Evolutionary conservation across 805 yeast genomes (phyloP).

Genomic region (Candida sithepensis): DNA sequence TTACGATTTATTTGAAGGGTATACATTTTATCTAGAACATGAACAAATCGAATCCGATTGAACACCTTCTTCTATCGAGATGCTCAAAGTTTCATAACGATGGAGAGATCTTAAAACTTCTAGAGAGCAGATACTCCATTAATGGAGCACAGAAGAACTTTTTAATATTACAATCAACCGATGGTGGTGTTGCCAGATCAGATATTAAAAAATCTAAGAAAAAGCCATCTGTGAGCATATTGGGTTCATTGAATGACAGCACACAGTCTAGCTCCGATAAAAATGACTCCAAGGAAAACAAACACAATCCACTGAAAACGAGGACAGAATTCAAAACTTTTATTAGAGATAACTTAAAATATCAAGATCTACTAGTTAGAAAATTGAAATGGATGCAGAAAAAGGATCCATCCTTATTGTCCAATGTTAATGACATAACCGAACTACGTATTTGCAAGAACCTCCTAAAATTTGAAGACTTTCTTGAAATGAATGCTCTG

Average conservation of each 20-base stretch:
- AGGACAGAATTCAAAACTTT: constrained; percentile 42
- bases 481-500: constrained; percentile 51
- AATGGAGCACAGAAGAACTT: constrained; percentile 45
- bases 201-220: constrained; percentile 13
- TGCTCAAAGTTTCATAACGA: constrained; percentile 35
- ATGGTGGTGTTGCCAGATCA: constrained; percentile 19
- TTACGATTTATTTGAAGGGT: background rate
- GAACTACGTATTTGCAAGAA: constrained; percentile 20
- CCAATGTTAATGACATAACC: constrained; percentile 19
- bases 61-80: constrained; percentile 42
- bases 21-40: constrained; percentile 18
- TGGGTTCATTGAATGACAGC: constrained; percentile 6
- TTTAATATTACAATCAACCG: constrained; percentile 39
- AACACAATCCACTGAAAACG: constrained; percentile 22
- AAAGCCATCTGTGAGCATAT: constrained; percentile 14
- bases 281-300: constrained; percentile 12
- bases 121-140: constrained; percentile 43
- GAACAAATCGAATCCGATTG: constrained; percentile 43
- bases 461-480: constrained; percentile 42
- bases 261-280: constrained; percentile 1
- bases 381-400: constrained; percentile 30
- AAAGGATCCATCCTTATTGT: constrained; percentile 22
- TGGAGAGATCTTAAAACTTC: constrained; percentile 35
- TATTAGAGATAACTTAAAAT: constrained; percentile 33
- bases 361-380: constrained; percentile 38